Conservation (phyloP, 768 basidiomycete genomes). For the Mrakia blollopis region DNA sequence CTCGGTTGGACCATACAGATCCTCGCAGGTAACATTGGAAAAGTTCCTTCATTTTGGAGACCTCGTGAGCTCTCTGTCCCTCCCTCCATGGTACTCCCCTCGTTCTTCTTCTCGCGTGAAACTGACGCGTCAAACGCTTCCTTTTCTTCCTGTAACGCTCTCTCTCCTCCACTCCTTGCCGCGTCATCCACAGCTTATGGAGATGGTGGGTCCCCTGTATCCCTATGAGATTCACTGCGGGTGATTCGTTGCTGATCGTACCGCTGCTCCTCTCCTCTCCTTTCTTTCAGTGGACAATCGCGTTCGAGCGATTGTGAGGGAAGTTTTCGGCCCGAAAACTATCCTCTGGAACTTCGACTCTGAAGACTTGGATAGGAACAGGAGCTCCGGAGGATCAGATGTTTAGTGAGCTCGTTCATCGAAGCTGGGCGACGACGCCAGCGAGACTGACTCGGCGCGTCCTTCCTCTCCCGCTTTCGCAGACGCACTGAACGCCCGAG, state of each 20-base stretch:
- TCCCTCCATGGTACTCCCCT: slow-evolving; percentile 37
- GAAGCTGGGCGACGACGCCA: too few relatives aligned
- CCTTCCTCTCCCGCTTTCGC: too few relatives aligned
- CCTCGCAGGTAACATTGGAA: slow-evolving; percentile 73
- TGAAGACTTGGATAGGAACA: slow-evolving; percentile 29
- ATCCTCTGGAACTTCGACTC: slow-evolving; percentile 82
- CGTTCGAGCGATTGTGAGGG: slow-evolving; percentile 74
- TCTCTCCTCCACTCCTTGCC: not conserved
- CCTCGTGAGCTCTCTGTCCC: slow-evolving; percentile 54
- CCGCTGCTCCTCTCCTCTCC: slow-evolving; percentile 24
- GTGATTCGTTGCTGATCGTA: too few relatives aligned
- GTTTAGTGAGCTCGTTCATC: not conserved
- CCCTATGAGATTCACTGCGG: not conserved
- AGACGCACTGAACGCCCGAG: slow-evolving; percentile 39
- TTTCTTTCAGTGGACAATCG: slow-evolving; percentile 56
- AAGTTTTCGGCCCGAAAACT: slow-evolving; percentile 76
- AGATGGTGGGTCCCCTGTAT: not conserved
- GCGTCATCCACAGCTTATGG: slow-evolving; percentile 8
- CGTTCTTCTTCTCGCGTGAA: not conserved
- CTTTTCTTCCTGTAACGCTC: too few relatives aligned
- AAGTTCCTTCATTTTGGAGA: slow-evolving; percentile 67
- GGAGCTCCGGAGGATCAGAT: not conserved
- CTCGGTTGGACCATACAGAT: slow-evolving; percentile 76
- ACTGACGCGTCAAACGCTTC: too few relatives aligned
- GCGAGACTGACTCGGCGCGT: too few relatives aligned